Percentiles rank a stretch among this genome's conserved stretches.
Conservation (phyloP, 345 rosid species). For the Eutrema yunnanense region DNA sequence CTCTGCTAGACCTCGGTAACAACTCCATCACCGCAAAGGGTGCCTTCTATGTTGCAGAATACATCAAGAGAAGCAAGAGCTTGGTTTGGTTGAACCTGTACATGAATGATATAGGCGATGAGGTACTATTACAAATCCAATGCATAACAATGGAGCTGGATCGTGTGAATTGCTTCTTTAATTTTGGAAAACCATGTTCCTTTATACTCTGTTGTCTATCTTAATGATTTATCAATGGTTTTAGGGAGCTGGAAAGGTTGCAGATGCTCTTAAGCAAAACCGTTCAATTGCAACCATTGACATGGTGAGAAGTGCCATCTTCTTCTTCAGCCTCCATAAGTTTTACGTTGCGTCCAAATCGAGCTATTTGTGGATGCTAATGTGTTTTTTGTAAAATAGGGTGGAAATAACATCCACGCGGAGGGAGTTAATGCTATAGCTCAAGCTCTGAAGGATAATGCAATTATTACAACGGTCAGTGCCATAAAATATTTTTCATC, state of each 20-base stretch:
- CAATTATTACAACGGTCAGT: constrained; percentile 63
- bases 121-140: constrained; percentile 41
- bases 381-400: constrained; percentile 36
- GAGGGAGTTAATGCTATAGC: constrained; percentile 72
- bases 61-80: constrained; percentile 79
- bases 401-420: constrained; percentile 88
- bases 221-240: no score
- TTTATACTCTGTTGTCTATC: no score
- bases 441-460: constrained; percentile 70
- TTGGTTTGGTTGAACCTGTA: constrained; percentile 91
- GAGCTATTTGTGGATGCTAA: neutral
- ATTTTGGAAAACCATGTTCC: neutral
- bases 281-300: constrained; percentile 67
- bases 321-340: neutral
- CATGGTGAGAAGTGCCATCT: constrained; percentile 51
- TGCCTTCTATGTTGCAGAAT: constrained; percentile 75
- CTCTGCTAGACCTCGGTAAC: constrained; percentile 85
- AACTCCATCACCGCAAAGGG: constrained; percentile 83
- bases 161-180: neutral
- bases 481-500: constrained; percentile 2
- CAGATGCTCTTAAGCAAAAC: constrained; percentile 84
- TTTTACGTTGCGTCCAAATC: neutral
- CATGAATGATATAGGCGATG: constrained; percentile 97
- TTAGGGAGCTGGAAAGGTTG: constrained; percentile 87
- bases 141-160: neutral